Base-by-base conservation (phyloP, 2,329 filamentous ascomycete species). In the Aphanoascus verrucosus region DNA sequence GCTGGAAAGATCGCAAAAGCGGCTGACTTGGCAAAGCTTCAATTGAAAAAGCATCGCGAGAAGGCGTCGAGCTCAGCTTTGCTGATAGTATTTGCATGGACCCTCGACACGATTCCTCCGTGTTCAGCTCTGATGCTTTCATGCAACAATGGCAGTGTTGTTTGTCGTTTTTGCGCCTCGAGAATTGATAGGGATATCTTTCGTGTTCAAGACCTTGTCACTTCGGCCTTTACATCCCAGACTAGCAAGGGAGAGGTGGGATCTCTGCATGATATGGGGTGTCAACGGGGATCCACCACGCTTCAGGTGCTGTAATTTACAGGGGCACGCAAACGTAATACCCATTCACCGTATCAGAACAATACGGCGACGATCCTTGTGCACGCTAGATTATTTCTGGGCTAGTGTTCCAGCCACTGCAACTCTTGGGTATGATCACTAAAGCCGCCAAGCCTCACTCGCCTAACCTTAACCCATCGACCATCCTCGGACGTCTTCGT, bases 341-440 rank as follows among this genome's bases (percentile, higher is more conserved):
- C 35, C 2, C 23, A 28, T 28, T 4, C 23, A 28, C 23, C 3
- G 23, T 28, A 28, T 28, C 35, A 37, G 12, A 12, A 37, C 35
- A 4, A 11, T 37, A 3, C 35, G n/a, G 35, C 9, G 35, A 37
- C 23, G 23, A 28, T 28, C 23, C 23, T 28, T 28, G 23, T 28
- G 7, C 23, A 3, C 3, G 15, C 41, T 23, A 11, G 34, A 14
- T 11, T n/a, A 34, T 17, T 15, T 48, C 8, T 19, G 48, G 38
- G 8, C 20, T 50, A 43, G 48, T 8, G 2, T 28, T 19, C 11
- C 15, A 28, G 47, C 47, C 47, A 35, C 37, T 7, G 48, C 12
- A 9, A 14, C 28, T 43, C 48, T 50, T 42, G 38, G 48, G 48
- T 50, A 35, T 50, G 38, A 50, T 50, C 48, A 43, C 48, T 50